Evolutionary conservation across 2,329 filamentous ascomycete species (phyloP).

Genomic region (Colletotrichum acutatum): DNA sequence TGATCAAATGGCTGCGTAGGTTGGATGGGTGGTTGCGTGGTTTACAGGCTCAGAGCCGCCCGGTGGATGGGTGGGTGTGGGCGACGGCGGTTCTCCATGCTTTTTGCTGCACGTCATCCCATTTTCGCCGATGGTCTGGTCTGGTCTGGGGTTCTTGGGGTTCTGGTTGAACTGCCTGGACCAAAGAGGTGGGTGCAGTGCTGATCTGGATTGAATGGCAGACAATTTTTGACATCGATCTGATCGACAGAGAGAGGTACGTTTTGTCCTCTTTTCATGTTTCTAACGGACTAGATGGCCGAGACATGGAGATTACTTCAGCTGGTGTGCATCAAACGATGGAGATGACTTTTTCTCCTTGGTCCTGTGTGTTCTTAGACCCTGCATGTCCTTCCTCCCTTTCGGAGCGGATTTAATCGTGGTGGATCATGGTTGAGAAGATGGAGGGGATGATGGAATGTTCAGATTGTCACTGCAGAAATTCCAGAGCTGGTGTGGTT

Average conservation of each 20-base stretch:
- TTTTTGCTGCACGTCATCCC: conserved; percentile 31
- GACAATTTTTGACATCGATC: not conserved
- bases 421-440: not conserved
- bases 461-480: not conserved
- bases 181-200: too few species aligned
- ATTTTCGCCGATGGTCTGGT: not conserved
- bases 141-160: not conserved
- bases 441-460: not conserved
- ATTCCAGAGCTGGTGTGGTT: not conserved
- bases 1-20: too few species aligned
- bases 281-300: not conserved
- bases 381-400: not conserved
- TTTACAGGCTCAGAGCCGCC: not conserved
- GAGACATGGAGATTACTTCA: not conserved
- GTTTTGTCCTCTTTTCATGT: too few species aligned
- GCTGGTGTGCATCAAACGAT: not conserved
- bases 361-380: not conserved
- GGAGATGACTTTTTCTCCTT: not conserved
- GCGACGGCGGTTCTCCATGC: not conserved
- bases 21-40: too few species aligned
- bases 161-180: too few species aligned
- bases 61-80: not conserved
- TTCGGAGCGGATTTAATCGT: not conserved
- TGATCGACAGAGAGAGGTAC: too few species aligned
- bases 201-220: not conserved